Conservation (phyloP, 2,329 filamentous ascomycete genomes). For the Periconia sp. region DNA sequence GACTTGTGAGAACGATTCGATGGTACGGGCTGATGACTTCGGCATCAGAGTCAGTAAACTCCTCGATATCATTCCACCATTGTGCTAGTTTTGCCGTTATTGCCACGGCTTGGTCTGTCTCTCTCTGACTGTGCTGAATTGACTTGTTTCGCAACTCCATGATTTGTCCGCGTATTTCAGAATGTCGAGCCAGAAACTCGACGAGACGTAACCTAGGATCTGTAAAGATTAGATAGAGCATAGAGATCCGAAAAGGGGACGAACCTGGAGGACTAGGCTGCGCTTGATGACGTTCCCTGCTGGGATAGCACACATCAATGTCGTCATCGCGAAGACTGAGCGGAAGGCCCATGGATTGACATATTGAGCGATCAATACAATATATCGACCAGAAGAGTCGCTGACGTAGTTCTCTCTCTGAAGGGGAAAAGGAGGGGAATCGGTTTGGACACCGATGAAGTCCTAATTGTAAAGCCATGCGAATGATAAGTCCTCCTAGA, state of each 20-base stretch:
- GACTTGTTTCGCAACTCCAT: constrained; percentile 61
- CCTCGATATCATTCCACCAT: constrained; percentile 62
- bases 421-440: constrained; percentile 56
- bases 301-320: constrained; percentile 63
- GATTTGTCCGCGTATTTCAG: constrained; percentile 57
- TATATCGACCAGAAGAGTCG: constrained; percentile 66
- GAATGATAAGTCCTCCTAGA: constrained; percentile 60
- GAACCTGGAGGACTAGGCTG: constrained; percentile 17
- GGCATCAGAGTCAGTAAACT: constrained; percentile 52
- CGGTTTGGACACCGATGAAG: constrained; percentile 64
- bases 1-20: constrained; percentile 49
- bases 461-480: constrained; percentile 63
- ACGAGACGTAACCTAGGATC: constrained; percentile 21
- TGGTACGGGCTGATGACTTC: no score
- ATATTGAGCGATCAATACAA: constrained; percentile 61
- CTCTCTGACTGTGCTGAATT: constrained; percentile 53
- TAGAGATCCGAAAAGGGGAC: neutral
- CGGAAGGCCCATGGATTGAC: constrained; percentile 62
- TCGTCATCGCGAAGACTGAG: constrained; percentile 63
- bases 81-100: constrained; percentile 58
- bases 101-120: constrained; percentile 50
- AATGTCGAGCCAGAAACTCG: constrained; percentile 53
- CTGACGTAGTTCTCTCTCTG: constrained; percentile 57
- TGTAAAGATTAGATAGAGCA: constrained; percentile 7
- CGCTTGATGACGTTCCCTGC: constrained; percentile 52